phyloP scores from a whole-genome alignment of 139 green algal species.

The Picochlorum sp. region DNA sequence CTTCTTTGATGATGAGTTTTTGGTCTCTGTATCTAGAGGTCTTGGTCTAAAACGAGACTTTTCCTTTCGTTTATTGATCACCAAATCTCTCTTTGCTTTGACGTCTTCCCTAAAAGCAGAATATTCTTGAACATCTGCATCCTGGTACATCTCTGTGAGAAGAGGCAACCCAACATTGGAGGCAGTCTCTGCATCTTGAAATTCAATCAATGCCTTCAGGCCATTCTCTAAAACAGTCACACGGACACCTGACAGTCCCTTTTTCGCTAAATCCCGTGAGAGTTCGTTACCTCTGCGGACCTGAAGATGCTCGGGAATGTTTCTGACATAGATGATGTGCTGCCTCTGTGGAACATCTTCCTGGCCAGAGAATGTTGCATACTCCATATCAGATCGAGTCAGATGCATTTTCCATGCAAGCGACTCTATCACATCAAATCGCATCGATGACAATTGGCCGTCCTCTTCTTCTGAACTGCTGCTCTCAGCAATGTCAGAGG shows the following conservation, averaged over 20 bases:
- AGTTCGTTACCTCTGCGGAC: not conserved
- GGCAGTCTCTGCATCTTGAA: not conserved
- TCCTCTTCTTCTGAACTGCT: not conserved
- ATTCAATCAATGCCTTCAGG: constrained; percentile 2
- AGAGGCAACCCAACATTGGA: not conserved
- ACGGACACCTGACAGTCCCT: not conserved
- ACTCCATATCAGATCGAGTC: constrained; percentile 19
- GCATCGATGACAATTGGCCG: too few relatives aligned
- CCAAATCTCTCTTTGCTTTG: not conserved
- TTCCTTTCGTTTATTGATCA: not conserved
- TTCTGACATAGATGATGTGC: constrained; percentile 7
- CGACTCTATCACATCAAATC: constrained; percentile 6
- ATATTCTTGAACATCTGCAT: not conserved
- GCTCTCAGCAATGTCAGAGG: not conserved
- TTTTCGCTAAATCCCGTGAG: not conserved
- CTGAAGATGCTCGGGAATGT: not conserved
- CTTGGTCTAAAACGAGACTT: not conserved
- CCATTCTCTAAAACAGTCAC: not conserved
- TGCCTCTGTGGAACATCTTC: constrained; percentile 1
- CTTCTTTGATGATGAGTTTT: constrained; percentile 5
- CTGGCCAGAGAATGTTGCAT: constrained; percentile 13
- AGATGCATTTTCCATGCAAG: constrained; percentile 23
- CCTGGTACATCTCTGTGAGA: not conserved
- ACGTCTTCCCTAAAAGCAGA: not conserved
- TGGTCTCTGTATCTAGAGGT: not conserved